A percentile compares a stretch with the other conserved stretches of the same genome.
Evolutionary conservation across 192 early-diverging fungal genomes (phyloP).

Genomic region (Borealophlyctis nickersoniae): DNA sequence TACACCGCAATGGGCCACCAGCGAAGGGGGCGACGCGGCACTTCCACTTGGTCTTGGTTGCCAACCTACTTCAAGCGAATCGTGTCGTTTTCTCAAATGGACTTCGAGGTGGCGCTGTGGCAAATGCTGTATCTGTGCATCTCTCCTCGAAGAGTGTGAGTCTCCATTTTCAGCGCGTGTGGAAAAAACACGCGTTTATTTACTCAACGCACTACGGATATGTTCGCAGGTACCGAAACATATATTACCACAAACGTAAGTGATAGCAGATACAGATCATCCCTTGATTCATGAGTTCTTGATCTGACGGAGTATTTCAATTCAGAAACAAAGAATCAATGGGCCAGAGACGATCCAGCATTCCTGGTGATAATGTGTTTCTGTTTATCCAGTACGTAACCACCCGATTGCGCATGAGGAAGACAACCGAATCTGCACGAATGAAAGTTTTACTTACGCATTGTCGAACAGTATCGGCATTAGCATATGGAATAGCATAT

Average conservation of each 20-base stretch:
- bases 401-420: not conserved
- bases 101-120: conserved; percentile 85
- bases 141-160: conserved; percentile 78
- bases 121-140: conserved; percentile 84
- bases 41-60: conserved; percentile 1
- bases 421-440: not conserved
- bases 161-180: conserved; percentile 24
- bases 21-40: not conserved
- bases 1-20: not conserved
- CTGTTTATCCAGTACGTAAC: conserved; percentile 59
- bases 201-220: not conserved
- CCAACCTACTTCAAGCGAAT: conserved; percentile 31
- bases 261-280: too few species aligned
- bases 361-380: conserved; percentile 76
- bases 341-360: conserved; percentile 96
- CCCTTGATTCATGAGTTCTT: too few species aligned
- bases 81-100: conserved; percentile 62
- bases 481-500: conserved; percentile 81
- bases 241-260: conserved; percentile 95
- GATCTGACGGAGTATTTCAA: too few species aligned
- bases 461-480: conserved; percentile 60
- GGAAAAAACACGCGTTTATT: not conserved
- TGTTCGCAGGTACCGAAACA: conserved; percentile 86
- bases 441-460: not conserved
- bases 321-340: conserved; percentile 97